These are phyloP conservation scores for Phalaenopsis equestris DNA, from an alignment of 106 monocot species.

Conservation along the genomic window DNA sequence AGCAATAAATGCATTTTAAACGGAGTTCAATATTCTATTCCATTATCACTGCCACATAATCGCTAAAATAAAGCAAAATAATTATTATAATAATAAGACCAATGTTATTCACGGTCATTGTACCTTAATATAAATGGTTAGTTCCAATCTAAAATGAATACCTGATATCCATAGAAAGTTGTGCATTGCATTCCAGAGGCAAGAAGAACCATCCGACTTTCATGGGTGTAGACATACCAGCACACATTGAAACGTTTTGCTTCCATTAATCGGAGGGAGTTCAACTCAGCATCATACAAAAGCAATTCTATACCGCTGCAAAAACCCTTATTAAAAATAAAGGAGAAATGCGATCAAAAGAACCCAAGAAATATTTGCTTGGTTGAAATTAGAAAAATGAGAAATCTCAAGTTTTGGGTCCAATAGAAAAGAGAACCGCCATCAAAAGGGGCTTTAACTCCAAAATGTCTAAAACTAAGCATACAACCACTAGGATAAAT, in stretches of 20 bases:
- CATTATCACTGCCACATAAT: background rate
- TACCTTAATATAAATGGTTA: background rate
- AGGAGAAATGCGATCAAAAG: background rate
- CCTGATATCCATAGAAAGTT: conserved; percentile 78
- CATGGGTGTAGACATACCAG: conserved; percentile 99
- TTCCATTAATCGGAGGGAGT: conserved; percentile 62
- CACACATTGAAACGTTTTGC: conserved; percentile 68
- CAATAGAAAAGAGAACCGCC: background rate
- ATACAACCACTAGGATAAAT: background rate
- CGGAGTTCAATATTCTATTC: background rate
- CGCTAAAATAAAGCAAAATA: background rate
- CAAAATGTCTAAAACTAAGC: background rate
- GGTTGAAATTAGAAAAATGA: background rate
- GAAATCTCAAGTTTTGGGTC: background rate
- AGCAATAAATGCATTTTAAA: background rate
- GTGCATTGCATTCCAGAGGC: conserved; percentile 94
- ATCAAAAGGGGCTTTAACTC: background rate
- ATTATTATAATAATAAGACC: background rate
- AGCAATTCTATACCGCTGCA: conserved; percentile 85
- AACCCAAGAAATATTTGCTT: background rate
- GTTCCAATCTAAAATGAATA: conserved; percentile 15
- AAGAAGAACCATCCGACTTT: conserved; percentile 94
- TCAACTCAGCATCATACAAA: conserved; percentile 56
- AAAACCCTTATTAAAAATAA: background rate
- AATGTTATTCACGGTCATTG: background rate